phyloP scores from a whole-genome alignment of 169 alveolate species.

The Eimeria zaria region DNA sequence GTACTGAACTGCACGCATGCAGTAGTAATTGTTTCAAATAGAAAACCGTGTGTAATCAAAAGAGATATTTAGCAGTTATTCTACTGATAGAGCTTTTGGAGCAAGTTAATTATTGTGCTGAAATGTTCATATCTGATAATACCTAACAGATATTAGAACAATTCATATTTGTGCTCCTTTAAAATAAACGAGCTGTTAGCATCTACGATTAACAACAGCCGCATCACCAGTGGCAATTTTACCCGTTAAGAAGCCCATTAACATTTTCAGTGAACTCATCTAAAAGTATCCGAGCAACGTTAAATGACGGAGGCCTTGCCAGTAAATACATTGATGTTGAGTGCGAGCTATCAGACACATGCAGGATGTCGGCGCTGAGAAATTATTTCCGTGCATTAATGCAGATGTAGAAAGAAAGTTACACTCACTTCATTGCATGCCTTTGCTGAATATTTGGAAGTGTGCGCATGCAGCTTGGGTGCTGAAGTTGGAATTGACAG shows the following conservation, averaged over 20 bases:
- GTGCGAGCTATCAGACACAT: background rate
- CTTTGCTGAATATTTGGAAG: background rate
- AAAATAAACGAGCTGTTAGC: no score
- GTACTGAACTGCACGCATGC: background rate
- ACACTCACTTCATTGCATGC: background rate
- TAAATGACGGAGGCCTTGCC: background rate
- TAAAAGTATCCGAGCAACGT: background rate
- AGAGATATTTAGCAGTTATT: background rate
- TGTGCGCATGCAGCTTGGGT: conserved; percentile 47
- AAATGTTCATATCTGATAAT: background rate
- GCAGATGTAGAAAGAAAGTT: background rate
- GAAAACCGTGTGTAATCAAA: background rate
- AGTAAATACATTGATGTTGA: no score
- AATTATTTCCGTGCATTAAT: background rate
- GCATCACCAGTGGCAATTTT: no score
- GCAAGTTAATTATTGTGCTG: background rate
- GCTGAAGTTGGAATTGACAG: conserved; percentile 66
- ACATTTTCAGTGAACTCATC: no score
- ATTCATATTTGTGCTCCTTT: no score
- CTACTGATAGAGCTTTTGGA: background rate
- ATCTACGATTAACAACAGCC: no score
- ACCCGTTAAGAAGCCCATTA: background rate
- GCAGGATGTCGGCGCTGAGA: background rate
- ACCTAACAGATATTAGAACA: background rate
- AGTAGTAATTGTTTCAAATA: background rate